These are phyloP conservation scores for Haplosporangium sp. DNA, from an alignment of 371 early-diverging fungal genomes.

Conservation along the genomic window DNA sequence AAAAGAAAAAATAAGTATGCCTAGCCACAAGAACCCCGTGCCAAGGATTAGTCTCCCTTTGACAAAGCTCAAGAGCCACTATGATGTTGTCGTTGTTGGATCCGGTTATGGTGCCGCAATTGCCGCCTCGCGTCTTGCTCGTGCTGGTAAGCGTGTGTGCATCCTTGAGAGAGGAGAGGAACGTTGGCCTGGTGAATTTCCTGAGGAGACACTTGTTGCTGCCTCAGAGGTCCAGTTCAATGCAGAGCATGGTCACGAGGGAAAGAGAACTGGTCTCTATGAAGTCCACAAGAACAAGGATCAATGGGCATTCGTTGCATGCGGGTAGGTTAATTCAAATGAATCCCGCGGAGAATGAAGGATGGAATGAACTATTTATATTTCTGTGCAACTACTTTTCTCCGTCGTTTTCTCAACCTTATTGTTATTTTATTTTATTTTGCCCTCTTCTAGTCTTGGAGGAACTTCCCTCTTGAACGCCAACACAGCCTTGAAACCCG, in stretches of 20 bases:
- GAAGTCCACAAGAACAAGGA: constrained; percentile 54
- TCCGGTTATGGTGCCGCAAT: constrained; percentile 60
- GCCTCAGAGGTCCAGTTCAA: constrained; percentile 55
- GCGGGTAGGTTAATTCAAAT: constrained; percentile 49
- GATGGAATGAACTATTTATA: constrained; percentile 1
- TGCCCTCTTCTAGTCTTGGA: constrained; percentile 43
- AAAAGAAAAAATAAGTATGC: constrained; percentile 12
- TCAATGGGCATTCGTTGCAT: constrained; percentile 57
- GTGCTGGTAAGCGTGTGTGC: constrained; percentile 58
- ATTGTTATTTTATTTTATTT: background rate
- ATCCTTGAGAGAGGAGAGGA: constrained; percentile 58
- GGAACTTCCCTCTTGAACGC: constrained; percentile 60
- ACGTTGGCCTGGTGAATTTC: constrained; percentile 62
- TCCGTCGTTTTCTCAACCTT: background rate
- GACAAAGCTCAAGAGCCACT: constrained; percentile 52
- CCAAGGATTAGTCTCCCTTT: constrained; percentile 44
- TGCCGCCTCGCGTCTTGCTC: constrained; percentile 58
- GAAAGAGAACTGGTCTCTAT: constrained; percentile 55
- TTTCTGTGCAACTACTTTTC: background rate
- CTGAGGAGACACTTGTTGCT: constrained; percentile 41
- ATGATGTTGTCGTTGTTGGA: constrained; percentile 59
- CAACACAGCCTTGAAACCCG: constrained; percentile 57
- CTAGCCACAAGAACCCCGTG: constrained; percentile 28
- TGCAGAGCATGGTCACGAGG: constrained; percentile 41
- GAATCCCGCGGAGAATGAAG: background rate